phyloP scores from a whole-genome alignment of 306 rosid genomes.

The Medicago truncatula region DNA sequence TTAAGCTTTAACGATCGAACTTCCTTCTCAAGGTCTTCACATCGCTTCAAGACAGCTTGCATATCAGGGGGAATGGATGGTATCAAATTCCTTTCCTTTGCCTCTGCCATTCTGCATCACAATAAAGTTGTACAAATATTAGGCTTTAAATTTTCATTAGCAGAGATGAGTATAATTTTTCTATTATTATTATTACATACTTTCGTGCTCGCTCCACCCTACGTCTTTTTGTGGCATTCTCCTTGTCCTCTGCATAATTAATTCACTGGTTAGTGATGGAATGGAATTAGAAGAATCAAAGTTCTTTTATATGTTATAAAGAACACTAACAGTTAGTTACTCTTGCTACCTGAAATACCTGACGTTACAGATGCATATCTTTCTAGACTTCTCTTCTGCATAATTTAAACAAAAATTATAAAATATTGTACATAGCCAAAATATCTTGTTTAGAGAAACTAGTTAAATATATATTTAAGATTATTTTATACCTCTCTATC shows the following conservation, averaged over 20 bases:
- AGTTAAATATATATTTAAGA: neutral
- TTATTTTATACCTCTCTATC: neutral
- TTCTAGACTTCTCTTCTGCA: constrained; percentile 66
- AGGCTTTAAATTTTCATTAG: too few species aligned
- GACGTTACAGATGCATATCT: constrained; percentile 86
- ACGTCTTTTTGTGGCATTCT: constrained; percentile 75
- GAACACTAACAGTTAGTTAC: too few species aligned
- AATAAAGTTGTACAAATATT: neutral
- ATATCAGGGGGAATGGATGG: constrained; percentile 88
- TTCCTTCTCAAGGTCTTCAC: constrained; percentile 95
- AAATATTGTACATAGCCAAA: neutral
- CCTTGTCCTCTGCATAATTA: constrained; percentile 65
- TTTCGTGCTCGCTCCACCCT: constrained; percentile 80
- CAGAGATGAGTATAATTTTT: too few species aligned
- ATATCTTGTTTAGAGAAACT: too few species aligned
- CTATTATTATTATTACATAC: constrained; percentile 42
- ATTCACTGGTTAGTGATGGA: constrained; percentile 31
- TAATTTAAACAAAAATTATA: constrained; percentile 13
- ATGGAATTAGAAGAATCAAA: too few species aligned
- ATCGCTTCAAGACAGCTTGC: constrained; percentile 84
- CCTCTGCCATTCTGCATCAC: constrained; percentile 91
- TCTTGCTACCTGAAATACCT: constrained; percentile 63
- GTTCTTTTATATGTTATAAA: too few species aligned
- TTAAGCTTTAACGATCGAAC: constrained; percentile 88
- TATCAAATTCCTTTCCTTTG: constrained; percentile 83